Evolutionary conservation across 768 basidiomycete species (phyloP).

Genomic region (Boletus rex-veris): DNA sequence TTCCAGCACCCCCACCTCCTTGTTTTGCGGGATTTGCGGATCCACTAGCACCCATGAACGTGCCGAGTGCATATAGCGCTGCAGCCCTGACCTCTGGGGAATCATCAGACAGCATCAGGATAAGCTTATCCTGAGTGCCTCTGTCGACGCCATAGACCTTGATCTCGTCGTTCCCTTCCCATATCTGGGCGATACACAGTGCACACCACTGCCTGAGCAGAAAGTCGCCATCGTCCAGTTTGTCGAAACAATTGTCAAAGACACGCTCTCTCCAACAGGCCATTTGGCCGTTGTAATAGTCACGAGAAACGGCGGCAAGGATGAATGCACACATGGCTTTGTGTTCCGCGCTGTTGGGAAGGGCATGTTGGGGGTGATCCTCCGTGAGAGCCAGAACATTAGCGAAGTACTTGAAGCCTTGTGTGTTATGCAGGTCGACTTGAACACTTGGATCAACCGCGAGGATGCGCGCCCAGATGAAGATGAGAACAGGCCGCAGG

Average conservation of each 20-base stretch:
- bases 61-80: conserved; percentile 86
- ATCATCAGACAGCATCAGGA: conserved; percentile 75
- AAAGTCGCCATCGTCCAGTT: conserved; percentile 87
- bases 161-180: conserved; percentile 90
- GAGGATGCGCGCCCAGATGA: conserved; percentile 97
- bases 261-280: conserved; percentile 80
- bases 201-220: conserved; percentile 92
- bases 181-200: conserved; percentile 90
- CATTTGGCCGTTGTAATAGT: conserved; percentile 80
- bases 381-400: conserved; percentile 68
- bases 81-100: conserved; percentile 92
- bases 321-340: conserved; percentile 99
- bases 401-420: conserved; percentile 84
- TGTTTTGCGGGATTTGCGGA: conserved; percentile 60
- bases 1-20: conserved; percentile 85
- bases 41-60: conserved; percentile 88
- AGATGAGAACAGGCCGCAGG: conserved; percentile 95
- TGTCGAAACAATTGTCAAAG: conserved; percentile 82
- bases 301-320: conserved; percentile 84
- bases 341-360: conserved; percentile 95
- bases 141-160: conserved; percentile 78
- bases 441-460: conserved; percentile 96
- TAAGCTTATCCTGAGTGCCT: conserved; percentile 79
- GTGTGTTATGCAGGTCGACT: conserved; percentile 76
- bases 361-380: conserved; percentile 47